These are phyloP conservation scores for Fusarium tupiense DNA, from an alignment of 2,329 filamentous ascomycete species.

Conservation along the genomic window DNA sequence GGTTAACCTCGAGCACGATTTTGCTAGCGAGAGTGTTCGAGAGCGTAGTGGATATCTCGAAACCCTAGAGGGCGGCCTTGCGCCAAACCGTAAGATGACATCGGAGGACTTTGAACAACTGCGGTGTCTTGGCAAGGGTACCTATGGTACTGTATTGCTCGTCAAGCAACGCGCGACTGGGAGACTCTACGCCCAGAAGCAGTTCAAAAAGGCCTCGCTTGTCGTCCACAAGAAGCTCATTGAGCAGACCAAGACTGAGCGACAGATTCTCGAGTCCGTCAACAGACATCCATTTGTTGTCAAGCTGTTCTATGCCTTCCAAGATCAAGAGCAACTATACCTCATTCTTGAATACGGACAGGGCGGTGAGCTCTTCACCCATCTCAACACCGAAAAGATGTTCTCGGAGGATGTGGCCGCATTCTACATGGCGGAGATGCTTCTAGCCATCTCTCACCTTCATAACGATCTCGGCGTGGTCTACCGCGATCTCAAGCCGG, in stretches of 20 bases:
- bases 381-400: slow-evolving; percentile 93
- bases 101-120: slow-evolving; percentile 90
- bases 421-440: slow-evolving; percentile 99
- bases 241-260: slow-evolving; percentile 97
- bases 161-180: slow-evolving; percentile 91
- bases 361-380: slow-evolving; percentile 96
- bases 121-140: slow-evolving; percentile 93
- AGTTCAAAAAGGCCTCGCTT: slow-evolving; percentile 96
- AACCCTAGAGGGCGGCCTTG: slow-evolving; percentile 63
- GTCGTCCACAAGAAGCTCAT: slow-evolving; percentile 95
- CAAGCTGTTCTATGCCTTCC: slow-evolving; percentile 97
- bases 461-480: slow-evolving; percentile 93
- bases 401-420: slow-evolving; percentile 88
- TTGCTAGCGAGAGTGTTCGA: slow-evolving; percentile 73
- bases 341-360: slow-evolving; percentile 97
- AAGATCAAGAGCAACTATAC: slow-evolving; percentile 97
- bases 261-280: slow-evolving; percentile 92
- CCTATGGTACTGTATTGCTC: slow-evolving; percentile 92
- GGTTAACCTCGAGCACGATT: slow-evolving; percentile 84
- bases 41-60: slow-evolving; percentile 56
- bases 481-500: slow-evolving; percentile 96
- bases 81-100: slow-evolving; percentile 82
- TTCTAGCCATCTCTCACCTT: slow-evolving; percentile 90
- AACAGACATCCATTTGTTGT: slow-evolving; percentile 98
- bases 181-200: slow-evolving; percentile 94